These are phyloP conservation scores for Casaregolazyma suthepensis DNA, from an alignment of 1,139 yeast genomes.

Conservation along the genomic window DNA sequence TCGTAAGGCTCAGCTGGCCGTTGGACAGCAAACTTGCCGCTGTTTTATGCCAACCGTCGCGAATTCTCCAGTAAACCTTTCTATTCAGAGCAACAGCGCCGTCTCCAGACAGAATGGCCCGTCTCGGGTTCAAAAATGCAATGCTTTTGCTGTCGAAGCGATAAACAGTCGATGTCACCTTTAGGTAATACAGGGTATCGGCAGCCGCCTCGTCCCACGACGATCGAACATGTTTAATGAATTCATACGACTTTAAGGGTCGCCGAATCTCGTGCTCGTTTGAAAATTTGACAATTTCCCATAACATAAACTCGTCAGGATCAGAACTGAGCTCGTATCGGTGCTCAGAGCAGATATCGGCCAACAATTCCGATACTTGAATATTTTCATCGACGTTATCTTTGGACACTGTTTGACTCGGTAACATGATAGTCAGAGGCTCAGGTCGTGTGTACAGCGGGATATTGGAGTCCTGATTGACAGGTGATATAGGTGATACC, in stretches of 20 bases:
- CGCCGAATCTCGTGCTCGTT: conserved; percentile 17
- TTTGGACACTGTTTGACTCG: conserved; percentile 6
- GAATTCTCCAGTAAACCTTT: not conserved
- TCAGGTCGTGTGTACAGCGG: not conserved
- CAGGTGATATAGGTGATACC: conserved; percentile 3
- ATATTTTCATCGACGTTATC: conserved; percentile 1
- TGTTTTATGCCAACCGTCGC: conserved; percentile 5
- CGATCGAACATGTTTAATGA: conserved; percentile 18
- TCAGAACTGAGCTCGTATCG: conserved; percentile 24
- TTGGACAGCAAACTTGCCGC: not conserved
- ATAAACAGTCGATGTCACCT: conserved; percentile 22
- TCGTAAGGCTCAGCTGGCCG: not conserved
- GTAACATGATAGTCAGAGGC: not conserved
- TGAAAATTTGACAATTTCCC: conserved; percentile 23
- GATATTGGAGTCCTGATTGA: not conserved
- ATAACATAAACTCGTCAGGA: conserved; percentile 18
- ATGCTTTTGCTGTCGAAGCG: conserved; percentile 26
- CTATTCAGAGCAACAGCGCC: conserved; percentile 6
- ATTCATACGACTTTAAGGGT: conserved; percentile 27
- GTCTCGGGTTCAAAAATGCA: conserved; percentile 30
- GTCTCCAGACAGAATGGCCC: conserved; percentile 27
- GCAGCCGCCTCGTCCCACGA: conserved; percentile 20
- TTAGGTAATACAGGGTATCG: conserved; percentile 10
- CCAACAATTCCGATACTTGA: conserved; percentile 1
- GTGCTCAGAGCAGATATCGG: conserved; percentile 19